Conservation (phyloP, 2,329 filamentous ascomycete genomes). For the Cladosporium sp. region DNA sequence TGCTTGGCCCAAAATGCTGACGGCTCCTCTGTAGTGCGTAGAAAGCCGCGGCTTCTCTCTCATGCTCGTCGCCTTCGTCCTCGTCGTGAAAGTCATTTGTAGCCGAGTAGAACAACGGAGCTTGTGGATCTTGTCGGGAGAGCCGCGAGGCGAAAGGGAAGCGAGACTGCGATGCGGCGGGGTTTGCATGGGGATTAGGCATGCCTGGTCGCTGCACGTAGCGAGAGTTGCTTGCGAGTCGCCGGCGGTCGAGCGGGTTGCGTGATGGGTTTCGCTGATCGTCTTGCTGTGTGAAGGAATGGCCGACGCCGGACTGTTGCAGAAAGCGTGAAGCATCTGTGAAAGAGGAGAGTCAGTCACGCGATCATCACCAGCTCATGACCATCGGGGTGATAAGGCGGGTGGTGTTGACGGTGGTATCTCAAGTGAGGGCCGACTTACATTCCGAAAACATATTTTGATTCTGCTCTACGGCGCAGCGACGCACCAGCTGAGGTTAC, state of each 20-base stretch:
- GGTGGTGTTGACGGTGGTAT: conserved; percentile 13
- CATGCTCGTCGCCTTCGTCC: conserved; percentile 87
- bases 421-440: conserved; percentile 50
- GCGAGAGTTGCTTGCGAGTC: conserved; percentile 48
- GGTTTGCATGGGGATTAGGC: conserved; percentile 69
- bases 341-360: conserved; percentile 43
- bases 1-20: conserved; percentile 80
- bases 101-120: conserved; percentile 91
- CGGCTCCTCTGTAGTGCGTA: conserved; percentile 89
- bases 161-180: conserved; percentile 67
- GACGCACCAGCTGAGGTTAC: neutral
- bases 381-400: conserved; percentile 22
- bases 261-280: conserved; percentile 42
- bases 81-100: conserved; percentile 89
- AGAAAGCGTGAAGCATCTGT: conserved; percentile 95
- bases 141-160: conserved; percentile 81
- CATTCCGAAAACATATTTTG: conserved; percentile 81
- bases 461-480: neutral
- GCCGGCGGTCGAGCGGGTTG: conserved; percentile 50
- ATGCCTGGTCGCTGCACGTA: conserved; percentile 52
- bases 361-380: conserved; percentile 39
- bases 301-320: conserved; percentile 89
- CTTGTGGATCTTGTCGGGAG: conserved; percentile 64
- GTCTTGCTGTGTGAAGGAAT: conserved; percentile 65
- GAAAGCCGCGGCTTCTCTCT: conserved; percentile 89